Base-by-base conservation (phyloP, 2,329 filamentous ascomycete genomes). In the Incumbomyces delicatus region DNA sequence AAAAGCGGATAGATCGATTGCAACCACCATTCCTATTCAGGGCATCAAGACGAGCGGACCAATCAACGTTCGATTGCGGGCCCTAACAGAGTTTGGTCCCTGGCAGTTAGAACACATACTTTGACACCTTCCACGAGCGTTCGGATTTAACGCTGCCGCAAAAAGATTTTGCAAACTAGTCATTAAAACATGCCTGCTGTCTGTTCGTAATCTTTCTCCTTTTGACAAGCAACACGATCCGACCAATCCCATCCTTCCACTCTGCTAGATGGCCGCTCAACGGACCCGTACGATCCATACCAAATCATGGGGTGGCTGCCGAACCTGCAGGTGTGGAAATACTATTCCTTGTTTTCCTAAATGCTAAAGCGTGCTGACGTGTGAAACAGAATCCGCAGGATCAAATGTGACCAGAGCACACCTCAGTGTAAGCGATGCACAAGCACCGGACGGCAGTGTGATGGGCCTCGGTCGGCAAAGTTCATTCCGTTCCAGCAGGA, bases 301-400 rank as follows among this genome's bases (percentile, higher is more conserved):
- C 8, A 50, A 48, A 41, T 57, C 56, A n/a, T 53, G 48, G 14
- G 48, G 40, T 7, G 74, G 74, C 13, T 77, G 74, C 59, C 64
- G 73, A 47, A 77, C 74, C 39, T 77, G 74, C 72, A 76, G 75
- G 73, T 74, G 53, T 52, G 72, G 1, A 16, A 10, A 10, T 8
- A 7, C 35, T 12, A 32, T 20, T 6, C 18, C 31, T 30, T 40
- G 30, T 11, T 18, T 11, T 27, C 8, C 8, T 30, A 12, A 16
- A 13, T 8, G 17, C 12, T 31, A 20, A 17, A 31, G 42, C 30
- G 27, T 47, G 32, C 37, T 49, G 17, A 40, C 39, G 34, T 38
- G 8, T 33, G 33, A 58, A 3, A 13, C 20, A 64, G 61, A 51
- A 59, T 56, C n/a, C 56, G 62, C 33, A 53, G 53, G 44, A 54